These are phyloP conservation scores for Pyrenophora graminea DNA, from an alignment of 2,329 filamentous ascomycete species.

Conservation along the genomic window DNA sequence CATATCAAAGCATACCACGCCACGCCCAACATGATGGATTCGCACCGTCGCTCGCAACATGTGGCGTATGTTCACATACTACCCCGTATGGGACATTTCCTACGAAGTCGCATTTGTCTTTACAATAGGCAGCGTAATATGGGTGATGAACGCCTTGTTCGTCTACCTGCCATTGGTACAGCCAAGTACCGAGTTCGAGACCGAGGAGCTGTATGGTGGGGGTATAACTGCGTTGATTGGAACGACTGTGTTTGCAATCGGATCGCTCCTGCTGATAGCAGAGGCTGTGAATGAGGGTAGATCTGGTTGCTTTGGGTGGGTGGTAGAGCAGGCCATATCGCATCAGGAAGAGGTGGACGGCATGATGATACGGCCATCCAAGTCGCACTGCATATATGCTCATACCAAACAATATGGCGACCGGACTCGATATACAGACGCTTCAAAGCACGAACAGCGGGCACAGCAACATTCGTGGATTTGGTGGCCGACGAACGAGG, in stretches of 20 bases:
- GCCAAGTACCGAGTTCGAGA: conserved; percentile 59
- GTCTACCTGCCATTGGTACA: conserved; percentile 62
- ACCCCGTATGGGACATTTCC: conserved; percentile 62
- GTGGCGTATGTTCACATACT: conserved; percentile 55
- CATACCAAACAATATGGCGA: conserved; percentile 44
- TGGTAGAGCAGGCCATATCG: conserved; percentile 58
- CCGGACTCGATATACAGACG: conserved; percentile 14
- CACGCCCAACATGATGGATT: conserved; percentile 40
- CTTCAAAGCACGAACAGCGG: not conserved
- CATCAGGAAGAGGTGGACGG: conserved; percentile 21
- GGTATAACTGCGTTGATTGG: conserved; percentile 70
- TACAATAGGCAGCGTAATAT: conserved; percentile 55
- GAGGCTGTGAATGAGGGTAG: conserved; percentile 72
- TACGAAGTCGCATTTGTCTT: conserved; percentile 60
- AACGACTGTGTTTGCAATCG: conserved; percentile 68
- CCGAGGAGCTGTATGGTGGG: conserved; percentile 59
- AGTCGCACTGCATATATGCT: conserved; percentile 41
- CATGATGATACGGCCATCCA: conserved; percentile 17
- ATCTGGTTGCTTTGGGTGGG: conserved; percentile 71
- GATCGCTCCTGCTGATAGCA: conserved; percentile 65
- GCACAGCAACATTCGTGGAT: conserved; percentile 50
- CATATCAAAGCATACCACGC: conserved; percentile 33
- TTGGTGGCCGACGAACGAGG: conserved; percentile 63
- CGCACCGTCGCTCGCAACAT: conserved; percentile 46
- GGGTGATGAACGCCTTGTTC: conserved; percentile 64